phyloP scores from a whole-genome alignment of 2,329 filamentous ascomycete genomes.

The Scedosporium dehoogii region DNA sequence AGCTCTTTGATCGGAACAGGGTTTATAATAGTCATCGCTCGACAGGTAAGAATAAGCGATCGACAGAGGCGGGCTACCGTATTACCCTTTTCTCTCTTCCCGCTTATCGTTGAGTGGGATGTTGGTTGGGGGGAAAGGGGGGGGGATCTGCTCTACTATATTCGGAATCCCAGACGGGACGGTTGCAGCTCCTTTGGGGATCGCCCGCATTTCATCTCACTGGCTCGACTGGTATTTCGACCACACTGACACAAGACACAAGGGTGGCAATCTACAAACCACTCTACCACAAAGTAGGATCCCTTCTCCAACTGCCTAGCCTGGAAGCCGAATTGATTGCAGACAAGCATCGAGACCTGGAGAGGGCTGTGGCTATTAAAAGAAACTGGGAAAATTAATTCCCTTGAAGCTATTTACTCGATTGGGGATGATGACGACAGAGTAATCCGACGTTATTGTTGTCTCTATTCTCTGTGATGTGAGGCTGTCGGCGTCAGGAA shows the following conservation, averaged over 20 bases:
- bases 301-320: constrained; percentile 1
- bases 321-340: constrained; percentile 3
- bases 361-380: constrained; percentile 3
- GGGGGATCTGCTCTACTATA: neutral
- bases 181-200: neutral
- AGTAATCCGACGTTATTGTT: neutral
- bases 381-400: neutral
- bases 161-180: neutral
- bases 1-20: too few species aligned
- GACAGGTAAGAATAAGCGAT: too few species aligned
- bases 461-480: too few species aligned
- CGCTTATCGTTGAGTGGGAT: too few species aligned
- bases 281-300: constrained; percentile 1
- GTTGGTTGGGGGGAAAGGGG: too few species aligned
- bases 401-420: neutral
- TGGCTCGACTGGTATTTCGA: neutral
- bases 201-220: neutral
- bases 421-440: neutral
- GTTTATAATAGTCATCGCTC: too few species aligned
- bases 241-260: neutral
- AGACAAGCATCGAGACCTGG: neutral
- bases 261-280: neutral
- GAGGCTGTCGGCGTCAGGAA: too few species aligned
- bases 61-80: too few species aligned
- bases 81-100: too few species aligned